Evolutionary conservation across 441 rosid genomes (phyloP).

Genomic region (Mallotus repandus): DNA sequence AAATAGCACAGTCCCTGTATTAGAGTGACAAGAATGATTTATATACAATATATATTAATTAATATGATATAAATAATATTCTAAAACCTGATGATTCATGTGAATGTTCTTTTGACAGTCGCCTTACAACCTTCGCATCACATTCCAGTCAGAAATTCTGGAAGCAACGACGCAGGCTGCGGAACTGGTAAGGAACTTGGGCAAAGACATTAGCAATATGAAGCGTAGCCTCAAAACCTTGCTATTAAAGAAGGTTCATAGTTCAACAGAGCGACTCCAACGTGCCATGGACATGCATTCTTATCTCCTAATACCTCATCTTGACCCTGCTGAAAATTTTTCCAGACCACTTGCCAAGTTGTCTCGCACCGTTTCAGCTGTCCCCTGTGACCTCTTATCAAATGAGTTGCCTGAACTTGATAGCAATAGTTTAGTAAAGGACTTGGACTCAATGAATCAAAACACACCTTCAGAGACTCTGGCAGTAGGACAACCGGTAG

Average conservation of each 20-base stretch:
- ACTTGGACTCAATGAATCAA: constrained; percentile 13
- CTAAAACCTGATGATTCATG: not conserved
- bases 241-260: constrained; percentile 46
- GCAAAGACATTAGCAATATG: constrained; percentile 52
- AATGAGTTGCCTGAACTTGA: constrained; percentile 26
- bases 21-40: too few relatives aligned
- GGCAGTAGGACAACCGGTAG: constrained; percentile 26
- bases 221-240: constrained; percentile 36
- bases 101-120: constrained; percentile 39
- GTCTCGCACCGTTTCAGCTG: constrained; percentile 25
- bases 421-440: constrained; percentile 19
- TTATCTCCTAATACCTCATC: constrained; percentile 37
- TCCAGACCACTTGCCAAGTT: constrained; percentile 35
- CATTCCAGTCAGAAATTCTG: constrained; percentile 49
- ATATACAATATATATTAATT: too few relatives aligned
- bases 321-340: constrained; percentile 30
- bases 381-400: constrained; percentile 10
- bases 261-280: constrained; percentile 49
- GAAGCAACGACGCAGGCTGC: constrained; percentile 55
- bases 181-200: constrained; percentile 49
- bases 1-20: too few relatives aligned
- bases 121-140: constrained; percentile 46
- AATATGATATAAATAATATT: not conserved
- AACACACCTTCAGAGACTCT: constrained; percentile 16
- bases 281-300: constrained; percentile 52